phyloP scores from a whole-genome alignment of 1,284 basidiomycete genomes.

The Trametes pubescens region DNA sequence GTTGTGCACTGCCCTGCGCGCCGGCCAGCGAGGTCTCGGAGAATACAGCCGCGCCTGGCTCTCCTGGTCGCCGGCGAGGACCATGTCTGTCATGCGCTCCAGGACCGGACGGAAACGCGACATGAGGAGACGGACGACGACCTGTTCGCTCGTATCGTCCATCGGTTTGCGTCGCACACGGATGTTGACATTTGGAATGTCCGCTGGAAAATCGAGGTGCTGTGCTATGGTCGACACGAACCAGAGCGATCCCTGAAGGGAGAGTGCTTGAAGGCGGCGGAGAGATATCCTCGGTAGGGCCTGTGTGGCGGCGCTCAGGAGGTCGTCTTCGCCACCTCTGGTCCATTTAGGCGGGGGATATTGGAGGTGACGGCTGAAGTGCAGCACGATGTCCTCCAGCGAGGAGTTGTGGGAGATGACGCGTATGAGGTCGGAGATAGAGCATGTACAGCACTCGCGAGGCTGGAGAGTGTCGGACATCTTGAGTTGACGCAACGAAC shows the following conservation, averaged over 20 bases:
- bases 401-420: background rate
- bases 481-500: background rate
- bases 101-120: background rate
- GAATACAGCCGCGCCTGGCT: background rate
- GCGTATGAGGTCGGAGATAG: background rate
- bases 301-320: too few species aligned
- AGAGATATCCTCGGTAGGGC: background rate
- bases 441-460: background rate
- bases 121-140: background rate
- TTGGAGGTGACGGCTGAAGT: background rate
- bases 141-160: background rate
- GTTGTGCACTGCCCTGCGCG: background rate
- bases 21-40: background rate
- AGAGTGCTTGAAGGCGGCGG: background rate
- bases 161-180: background rate
- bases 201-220: background rate
- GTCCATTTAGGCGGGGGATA: too few species aligned
- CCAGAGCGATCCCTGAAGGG: background rate
- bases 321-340: too few species aligned
- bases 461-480: background rate
- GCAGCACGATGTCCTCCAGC: background rate
- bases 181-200: background rate
- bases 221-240: background rate
- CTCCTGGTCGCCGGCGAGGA: background rate
- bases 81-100: background rate